Base-by-base conservation (phyloP, 2,329 filamentous ascomycete genomes). In the Ceratocystis papillata region DNA sequence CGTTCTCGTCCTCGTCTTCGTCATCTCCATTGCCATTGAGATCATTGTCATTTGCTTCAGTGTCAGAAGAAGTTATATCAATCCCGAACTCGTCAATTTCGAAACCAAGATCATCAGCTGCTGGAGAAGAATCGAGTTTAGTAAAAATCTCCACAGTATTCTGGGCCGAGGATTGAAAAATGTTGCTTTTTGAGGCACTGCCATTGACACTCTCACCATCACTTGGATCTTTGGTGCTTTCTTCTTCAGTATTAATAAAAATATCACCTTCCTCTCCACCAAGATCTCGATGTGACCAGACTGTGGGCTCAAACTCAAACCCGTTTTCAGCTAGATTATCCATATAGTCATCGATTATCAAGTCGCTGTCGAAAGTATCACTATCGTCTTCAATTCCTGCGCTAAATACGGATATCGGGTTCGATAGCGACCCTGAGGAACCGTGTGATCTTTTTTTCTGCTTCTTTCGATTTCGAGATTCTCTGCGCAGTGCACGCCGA, bases 41-140 rank as follows among this genome's bases (percentile, higher is more conserved):
- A 57, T 63, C 22, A 7, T 65, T 37, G 17, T 64, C 20, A 4
- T 63, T 6, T 46, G 63, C 44, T 15, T 62, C 59, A 41, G 28
- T 50, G 1, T 15, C n/a, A 8, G 48, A 65, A 17, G 20, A 65
- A 15, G 12, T 22, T n/a, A 20, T 41, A 53, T 50, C 45, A 22
- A 37, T 4, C 1, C 45, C 20, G 22, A 53, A 33, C 25, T 62
- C 57, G 8, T 57, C 57, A 10, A 30, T 17, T 71, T 89, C 79
- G 68, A 90, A 89, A 59, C 82, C 80, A 71, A 90, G 85, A 70
- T 90, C 91, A 70, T 91, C 88, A 1, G 57, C 63, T 3, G 55
- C 48, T 12, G 37, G 30, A 12, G 20, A 12, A 7, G n/a, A n/a
- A 12, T 59, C 44, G 20, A 53, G 15, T 53, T 41, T 41, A 41